Conservation (phyloP, 495 filamentous ascomycete species). For the Lasiosphaeriaceae sp. region DNA sequence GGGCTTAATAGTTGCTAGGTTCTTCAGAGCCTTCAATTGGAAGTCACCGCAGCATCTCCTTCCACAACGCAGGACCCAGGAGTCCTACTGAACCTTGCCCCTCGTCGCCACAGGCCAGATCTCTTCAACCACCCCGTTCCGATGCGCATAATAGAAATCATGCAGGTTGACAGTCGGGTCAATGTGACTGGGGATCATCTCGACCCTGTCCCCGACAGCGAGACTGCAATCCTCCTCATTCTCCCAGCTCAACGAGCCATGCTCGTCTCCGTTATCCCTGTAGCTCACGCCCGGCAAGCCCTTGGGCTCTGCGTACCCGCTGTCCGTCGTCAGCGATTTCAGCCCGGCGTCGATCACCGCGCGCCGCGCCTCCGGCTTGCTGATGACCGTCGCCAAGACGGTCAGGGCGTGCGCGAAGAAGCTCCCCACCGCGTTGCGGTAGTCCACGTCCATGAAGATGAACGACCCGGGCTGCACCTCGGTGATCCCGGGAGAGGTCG, state of each 20-base stretch:
- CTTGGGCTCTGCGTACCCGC: constrained; percentile 7
- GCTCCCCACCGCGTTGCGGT: constrained; percentile 23
- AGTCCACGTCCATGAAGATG: constrained; percentile 37
- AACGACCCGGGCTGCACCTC: constrained; percentile 36
- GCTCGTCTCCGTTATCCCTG: constrained; percentile 8
- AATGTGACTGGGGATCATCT: constrained; percentile 17
- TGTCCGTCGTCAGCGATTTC: constrained; percentile 14
- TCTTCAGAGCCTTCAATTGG: no score
- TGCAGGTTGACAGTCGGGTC: constrained; percentile 17
- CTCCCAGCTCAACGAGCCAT: constrained; percentile 11
- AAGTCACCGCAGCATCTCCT: background rate
- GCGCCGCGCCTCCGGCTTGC: constrained; percentile 1
- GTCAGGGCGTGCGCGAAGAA: constrained; percentile 25
- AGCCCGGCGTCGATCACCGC: constrained; percentile 12
- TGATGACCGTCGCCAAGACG: constrained; percentile 12
- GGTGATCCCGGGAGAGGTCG: constrained; percentile 25
- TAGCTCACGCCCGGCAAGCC: constrained; percentile 1
- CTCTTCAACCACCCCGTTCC: constrained; percentile 12
- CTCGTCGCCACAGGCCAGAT: constrained; percentile 15
- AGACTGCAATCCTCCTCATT: background rate
- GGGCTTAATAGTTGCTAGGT: no score
- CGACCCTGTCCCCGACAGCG: constrained; percentile 7
- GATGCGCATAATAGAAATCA: constrained; percentile 13
- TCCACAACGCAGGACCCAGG: background rate
- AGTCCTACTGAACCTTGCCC: constrained; percentile 13